Conservation (phyloP, 192 early-diverging fungal genomes). For the Coemansia umbellata region DNA sequence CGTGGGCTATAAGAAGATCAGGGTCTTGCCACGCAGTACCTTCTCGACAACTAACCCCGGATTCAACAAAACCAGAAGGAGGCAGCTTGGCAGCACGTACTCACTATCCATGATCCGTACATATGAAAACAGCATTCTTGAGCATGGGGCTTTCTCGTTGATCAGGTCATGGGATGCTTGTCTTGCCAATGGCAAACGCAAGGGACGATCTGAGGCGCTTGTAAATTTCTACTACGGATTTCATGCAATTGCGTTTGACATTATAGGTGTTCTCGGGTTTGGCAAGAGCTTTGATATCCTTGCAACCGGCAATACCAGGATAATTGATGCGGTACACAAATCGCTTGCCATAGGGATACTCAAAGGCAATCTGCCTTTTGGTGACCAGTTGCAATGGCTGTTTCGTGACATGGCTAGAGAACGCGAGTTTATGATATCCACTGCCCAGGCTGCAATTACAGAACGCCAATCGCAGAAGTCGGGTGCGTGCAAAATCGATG, state of each 20-base stretch:
- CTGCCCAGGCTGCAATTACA: too few species aligned
- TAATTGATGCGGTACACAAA: slow-evolving; percentile 18
- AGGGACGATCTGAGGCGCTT: neutral
- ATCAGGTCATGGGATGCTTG: slow-evolving; percentile 27
- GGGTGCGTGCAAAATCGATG: too few species aligned
- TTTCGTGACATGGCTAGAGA: neutral
- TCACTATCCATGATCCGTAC: slow-evolving; percentile 13
- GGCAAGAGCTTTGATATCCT: slow-evolving; percentile 28
- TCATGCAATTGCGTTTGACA: slow-evolving; percentile 32
- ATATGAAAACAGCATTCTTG: slow-evolving; percentile 14
- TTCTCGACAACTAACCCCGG: slow-evolving; percentile 35
- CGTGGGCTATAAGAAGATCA: slow-evolving; percentile 17
- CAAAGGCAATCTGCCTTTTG: neutral
- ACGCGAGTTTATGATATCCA: too few species aligned
- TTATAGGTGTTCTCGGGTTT: slow-evolving; percentile 38
- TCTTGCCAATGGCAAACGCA: neutral
- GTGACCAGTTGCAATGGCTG: slow-evolving; percentile 13
- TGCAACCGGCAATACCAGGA: slow-evolving; percentile 3
- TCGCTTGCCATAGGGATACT: slow-evolving; percentile 3
- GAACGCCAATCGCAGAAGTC: too few species aligned
- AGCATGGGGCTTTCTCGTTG: slow-evolving; percentile 19
- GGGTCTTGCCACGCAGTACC: slow-evolving; percentile 4
- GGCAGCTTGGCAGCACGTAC: slow-evolving; percentile 27
- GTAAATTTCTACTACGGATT: slow-evolving; percentile 43
- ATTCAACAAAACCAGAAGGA: slow-evolving; percentile 19